phyloP scores from a whole-genome alignment of 2,329 filamentous ascomycete species.

The Nothophaeocryptopus gaeumannii region DNA sequence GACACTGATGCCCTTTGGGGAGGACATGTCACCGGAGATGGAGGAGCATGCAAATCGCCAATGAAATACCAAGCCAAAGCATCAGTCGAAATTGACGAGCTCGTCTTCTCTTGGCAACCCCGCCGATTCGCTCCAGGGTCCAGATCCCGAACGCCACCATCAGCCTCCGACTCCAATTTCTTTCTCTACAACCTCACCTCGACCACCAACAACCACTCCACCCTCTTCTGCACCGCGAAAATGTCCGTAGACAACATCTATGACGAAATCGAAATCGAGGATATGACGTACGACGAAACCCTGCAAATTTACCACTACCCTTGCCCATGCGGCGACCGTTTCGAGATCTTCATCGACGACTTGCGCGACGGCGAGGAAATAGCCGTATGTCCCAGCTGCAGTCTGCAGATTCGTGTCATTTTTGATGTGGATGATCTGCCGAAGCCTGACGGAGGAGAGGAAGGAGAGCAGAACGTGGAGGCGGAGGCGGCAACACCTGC shows the following conservation, averaged over 20 bases:
- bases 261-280: slow-evolving; percentile 98
- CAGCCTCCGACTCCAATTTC: too few species aligned
- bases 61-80: too few species aligned
- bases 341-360: slow-evolving; percentile 84
- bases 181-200: background rate
- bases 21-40: too few species aligned
- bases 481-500: slow-evolving; percentile 7
- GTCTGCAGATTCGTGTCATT: slow-evolving; percentile 92
- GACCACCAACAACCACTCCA: background rate
- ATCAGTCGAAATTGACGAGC: too few species aligned
- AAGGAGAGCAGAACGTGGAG: slow-evolving; percentile 7
- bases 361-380: slow-evolving; percentile 87
- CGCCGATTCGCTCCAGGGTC: too few species aligned
- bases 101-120: too few species aligned
- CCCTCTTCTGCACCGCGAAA: background rate
- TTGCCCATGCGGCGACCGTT: slow-evolving; percentile 94
- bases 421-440: slow-evolving; percentile 67
- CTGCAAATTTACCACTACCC: slow-evolving; percentile 93
- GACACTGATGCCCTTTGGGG: too few species aligned
- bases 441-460: slow-evolving; percentile 39
- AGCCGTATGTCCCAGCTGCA: slow-evolving; percentile 96
- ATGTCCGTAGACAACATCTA: slow-evolving; percentile 60
- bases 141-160: too few species aligned
- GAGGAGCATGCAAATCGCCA: too few species aligned
- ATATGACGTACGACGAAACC: slow-evolving; percentile 84